phyloP scores from a whole-genome alignment of 768 basidiomycete genomes.

The Amanita brunnescens region DNA sequence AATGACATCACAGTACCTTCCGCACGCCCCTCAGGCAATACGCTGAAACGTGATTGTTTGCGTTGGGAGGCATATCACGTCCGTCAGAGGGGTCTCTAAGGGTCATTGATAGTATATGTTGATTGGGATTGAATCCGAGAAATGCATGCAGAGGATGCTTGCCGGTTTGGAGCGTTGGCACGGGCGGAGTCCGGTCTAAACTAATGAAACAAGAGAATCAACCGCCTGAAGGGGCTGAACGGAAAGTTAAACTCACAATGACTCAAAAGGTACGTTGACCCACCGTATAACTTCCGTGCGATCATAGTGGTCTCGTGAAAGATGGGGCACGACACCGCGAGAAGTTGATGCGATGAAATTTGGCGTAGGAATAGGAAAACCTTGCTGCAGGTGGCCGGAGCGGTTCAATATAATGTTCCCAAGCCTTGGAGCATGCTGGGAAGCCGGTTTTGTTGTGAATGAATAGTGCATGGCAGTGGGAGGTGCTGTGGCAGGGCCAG shows the following conservation, averaged over 20 bases:
- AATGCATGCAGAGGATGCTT: slow-evolving; percentile 53
- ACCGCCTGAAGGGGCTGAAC: neutral
- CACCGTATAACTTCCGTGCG: slow-evolving; percentile 44
- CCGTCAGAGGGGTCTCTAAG: slow-evolving; percentile 58
- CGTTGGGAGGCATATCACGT: slow-evolving; percentile 67
- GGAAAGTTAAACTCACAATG: slow-evolving; percentile 50
- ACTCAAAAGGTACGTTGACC: slow-evolving; percentile 69
- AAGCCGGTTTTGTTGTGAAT: slow-evolving; percentile 6
- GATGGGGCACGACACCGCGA: slow-evolving; percentile 66
- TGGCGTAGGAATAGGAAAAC: slow-evolving; percentile 45
- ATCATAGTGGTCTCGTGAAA: slow-evolving; percentile 53
- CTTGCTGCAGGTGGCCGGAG: slow-evolving; percentile 15
- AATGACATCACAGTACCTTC: slow-evolving; percentile 36
- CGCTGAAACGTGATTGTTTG: slow-evolving; percentile 45
- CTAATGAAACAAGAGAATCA: slow-evolving; percentile 21
- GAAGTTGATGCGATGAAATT: slow-evolving; percentile 54
- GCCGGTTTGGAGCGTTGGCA: slow-evolving; percentile 51
- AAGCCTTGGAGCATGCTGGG: slow-evolving; percentile 26
- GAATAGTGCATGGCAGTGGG: slow-evolving; percentile 11
- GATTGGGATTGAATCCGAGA: slow-evolving; percentile 41
- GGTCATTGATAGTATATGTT: slow-evolving; percentile 50
- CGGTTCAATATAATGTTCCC: slow-evolving; percentile 23
- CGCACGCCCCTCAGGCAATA: slow-evolving; percentile 60
- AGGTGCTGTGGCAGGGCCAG: neutral
- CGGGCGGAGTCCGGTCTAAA: slow-evolving; percentile 57